phyloP scores from a whole-genome alignment of 2,329 filamentous ascomycete species.

The Tolypocladium guangdongense region DNA sequence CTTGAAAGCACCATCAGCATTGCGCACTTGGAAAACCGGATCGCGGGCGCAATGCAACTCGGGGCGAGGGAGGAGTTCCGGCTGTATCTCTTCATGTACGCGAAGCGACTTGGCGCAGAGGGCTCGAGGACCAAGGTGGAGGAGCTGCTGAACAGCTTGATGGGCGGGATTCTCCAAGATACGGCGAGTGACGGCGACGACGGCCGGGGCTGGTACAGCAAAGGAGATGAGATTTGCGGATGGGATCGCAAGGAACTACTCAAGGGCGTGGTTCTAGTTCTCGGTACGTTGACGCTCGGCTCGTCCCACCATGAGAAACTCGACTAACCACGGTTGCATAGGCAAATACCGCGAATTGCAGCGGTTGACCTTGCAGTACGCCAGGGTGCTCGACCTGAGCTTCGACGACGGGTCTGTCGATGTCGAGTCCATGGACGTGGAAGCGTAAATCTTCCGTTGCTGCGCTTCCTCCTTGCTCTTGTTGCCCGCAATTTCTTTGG shows the following conservation, averaged over 20 bases:
- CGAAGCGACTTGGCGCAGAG: slow-evolving; percentile 87
- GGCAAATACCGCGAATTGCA: slow-evolving; percentile 94
- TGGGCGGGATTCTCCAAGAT: slow-evolving; percentile 60
- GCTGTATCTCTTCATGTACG: slow-evolving; percentile 95
- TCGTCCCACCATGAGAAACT: background rate
- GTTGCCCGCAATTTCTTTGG: background rate
- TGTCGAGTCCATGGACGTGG: slow-evolving; percentile 32
- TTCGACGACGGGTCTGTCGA: slow-evolving; percentile 33
- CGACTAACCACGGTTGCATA: slow-evolving; percentile 26
- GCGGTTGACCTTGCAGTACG: slow-evolving; percentile 89
- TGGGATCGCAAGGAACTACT: slow-evolving; percentile 83
- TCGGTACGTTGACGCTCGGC: slow-evolving; percentile 53
- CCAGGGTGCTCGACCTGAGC: slow-evolving; percentile 61
- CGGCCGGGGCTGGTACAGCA: slow-evolving; percentile 52
- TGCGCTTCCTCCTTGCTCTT: background rate
- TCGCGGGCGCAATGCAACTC: slow-evolving; percentile 77
- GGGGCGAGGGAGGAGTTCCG: slow-evolving; percentile 87
- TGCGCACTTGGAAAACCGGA: slow-evolving; percentile 87
- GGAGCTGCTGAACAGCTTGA: slow-evolving; percentile 72
- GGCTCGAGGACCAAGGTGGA: slow-evolving; percentile 82
- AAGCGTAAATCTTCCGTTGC: slow-evolving; percentile 8
- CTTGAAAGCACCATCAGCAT: slow-evolving; percentile 89
- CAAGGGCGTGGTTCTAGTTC: slow-evolving; percentile 82
- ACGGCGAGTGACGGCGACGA: slow-evolving; percentile 33
- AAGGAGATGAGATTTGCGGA: slow-evolving; percentile 67